Evolutionary conservation across 768 basidiomycete species (phyloP).

Genomic region (Rhodotorula graminis): DNA sequence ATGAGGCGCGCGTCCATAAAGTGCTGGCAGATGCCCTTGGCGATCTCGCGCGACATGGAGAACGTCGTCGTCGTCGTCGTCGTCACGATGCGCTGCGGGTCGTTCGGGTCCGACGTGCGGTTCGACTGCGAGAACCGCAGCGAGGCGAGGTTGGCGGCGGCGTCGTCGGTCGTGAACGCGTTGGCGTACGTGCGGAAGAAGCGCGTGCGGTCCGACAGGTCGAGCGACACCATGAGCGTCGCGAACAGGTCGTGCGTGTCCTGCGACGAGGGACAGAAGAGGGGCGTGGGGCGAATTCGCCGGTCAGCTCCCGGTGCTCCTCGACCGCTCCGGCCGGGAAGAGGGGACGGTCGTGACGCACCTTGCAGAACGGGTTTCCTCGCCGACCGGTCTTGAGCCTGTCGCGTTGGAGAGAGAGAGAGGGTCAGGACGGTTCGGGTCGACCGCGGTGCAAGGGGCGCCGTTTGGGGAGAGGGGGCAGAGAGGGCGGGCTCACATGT

Average conservation of each 20-base stretch:
- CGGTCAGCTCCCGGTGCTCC: neutral
- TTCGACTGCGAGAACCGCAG: slow-evolving; percentile 99
- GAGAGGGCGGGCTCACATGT: slow-evolving; percentile 39
- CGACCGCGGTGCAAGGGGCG: too few species aligned
- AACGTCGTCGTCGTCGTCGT: slow-evolving; percentile 99
- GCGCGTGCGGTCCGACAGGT: slow-evolving; percentile 81
- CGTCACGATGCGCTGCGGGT: slow-evolving; percentile 94
- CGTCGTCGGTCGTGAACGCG: slow-evolving; percentile 91
- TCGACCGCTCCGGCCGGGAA: too few species aligned
- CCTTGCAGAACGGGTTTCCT: slow-evolving; percentile 45
- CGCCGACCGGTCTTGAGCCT: slow-evolving; percentile 43
- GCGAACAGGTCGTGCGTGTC: slow-evolving; percentile 98
- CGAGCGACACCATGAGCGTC: slow-evolving; percentile 87
- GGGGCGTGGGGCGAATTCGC: neutral
- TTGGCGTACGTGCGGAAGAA: slow-evolving; percentile 94
- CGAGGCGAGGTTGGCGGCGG: slow-evolving; percentile 82
- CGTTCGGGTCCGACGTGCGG: slow-evolving; percentile 95
- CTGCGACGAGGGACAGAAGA: slow-evolving; percentile 49
- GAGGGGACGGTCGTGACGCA: slow-evolving; percentile 10
- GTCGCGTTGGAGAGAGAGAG: neutral
- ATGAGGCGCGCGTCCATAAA: slow-evolving; percentile 99
- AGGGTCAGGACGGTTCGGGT: neutral
- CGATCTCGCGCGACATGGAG: slow-evolving; percentile 99
- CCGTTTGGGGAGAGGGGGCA: too few species aligned
- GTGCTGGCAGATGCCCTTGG: slow-evolving; percentile 98